A percentile compares a stretch with the other conserved stretches of the same genome.
phyloP scores from a whole-genome alignment of 2,329 filamentous ascomycete genomes.

The Fusarium fracticaudum region DNA sequence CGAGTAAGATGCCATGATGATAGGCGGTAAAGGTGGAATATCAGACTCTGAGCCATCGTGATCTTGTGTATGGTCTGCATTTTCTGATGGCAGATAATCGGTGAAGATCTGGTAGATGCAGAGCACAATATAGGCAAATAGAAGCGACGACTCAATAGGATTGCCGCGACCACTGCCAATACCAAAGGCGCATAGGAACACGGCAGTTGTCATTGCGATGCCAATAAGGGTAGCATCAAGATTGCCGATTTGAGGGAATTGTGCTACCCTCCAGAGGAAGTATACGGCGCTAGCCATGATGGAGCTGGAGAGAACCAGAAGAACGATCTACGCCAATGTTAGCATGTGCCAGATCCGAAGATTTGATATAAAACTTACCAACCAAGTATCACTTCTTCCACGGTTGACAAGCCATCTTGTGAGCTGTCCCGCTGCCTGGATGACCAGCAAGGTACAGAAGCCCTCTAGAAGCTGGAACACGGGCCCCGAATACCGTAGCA shows the following conservation, averaged over 20 bases:
- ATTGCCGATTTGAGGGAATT: conserved; percentile 92
- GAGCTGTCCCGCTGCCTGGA: conserved; percentile 93
- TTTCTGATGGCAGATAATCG: conserved; percentile 89
- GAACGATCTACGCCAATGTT: conserved; percentile 74
- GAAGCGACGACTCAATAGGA: conserved; percentile 90
- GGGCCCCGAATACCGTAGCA: conserved; percentile 89
- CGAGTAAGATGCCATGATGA: conserved; percentile 98
- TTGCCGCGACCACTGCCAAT: conserved; percentile 95
- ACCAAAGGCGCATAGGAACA: conserved; percentile 93
- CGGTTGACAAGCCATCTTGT: conserved; percentile 94
- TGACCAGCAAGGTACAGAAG: conserved; percentile 95
- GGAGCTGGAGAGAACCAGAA: conserved; percentile 87
- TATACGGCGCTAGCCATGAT: conserved; percentile 94
- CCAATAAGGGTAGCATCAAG: conserved; percentile 93
- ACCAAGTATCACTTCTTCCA: conserved; percentile 94
- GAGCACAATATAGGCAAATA: conserved; percentile 97
- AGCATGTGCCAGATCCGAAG: conserved; percentile 38
- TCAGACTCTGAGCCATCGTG: conserved; percentile 73
- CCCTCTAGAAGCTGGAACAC: conserved; percentile 95
- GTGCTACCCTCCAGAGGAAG: conserved; percentile 94
- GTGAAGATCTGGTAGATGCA: conserved; percentile 99
- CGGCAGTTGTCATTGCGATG: conserved; percentile 88
- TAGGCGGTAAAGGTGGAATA: conserved; percentile 93
- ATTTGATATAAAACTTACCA: conserved; percentile 67
- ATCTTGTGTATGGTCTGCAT: conserved; percentile 62